These are phyloP conservation scores for Coemansia sp. DNA, from an alignment of 192 early-diverging fungal genomes.

Conservation along the genomic window DNA sequence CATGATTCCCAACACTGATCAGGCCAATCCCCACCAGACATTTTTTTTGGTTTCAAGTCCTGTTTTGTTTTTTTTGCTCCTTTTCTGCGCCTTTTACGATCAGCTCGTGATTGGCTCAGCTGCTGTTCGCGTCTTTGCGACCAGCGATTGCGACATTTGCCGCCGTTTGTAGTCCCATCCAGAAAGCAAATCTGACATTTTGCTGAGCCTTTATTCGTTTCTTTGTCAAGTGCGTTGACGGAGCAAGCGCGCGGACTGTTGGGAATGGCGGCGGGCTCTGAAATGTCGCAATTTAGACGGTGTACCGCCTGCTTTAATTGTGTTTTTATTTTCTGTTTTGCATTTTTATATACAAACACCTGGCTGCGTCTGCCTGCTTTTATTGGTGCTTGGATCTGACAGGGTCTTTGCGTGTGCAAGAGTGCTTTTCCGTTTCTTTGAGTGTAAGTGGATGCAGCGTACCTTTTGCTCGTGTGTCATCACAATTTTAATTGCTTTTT, in stretches of 20 bases:
- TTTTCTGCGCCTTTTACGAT: background rate
- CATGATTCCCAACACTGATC: too few species aligned
- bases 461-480: too few species aligned
- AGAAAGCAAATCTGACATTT: background rate
- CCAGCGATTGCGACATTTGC: constrained; percentile 12
- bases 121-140: constrained; percentile 5
- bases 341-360: background rate
- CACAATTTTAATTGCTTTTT: too few species aligned
- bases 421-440: background rate
- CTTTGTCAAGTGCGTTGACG: background rate
- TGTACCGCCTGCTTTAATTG: too few species aligned
- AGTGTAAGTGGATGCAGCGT: background rate
- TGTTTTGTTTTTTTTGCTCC: background rate
- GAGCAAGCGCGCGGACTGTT: background rate
- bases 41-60: background rate
- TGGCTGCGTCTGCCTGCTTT: too few species aligned
- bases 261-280: background rate
- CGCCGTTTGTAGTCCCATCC: background rate
- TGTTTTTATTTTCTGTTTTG: background rate
- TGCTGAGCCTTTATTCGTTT: constrained; percentile 1
- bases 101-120: background rate
- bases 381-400: too few species aligned
- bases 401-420: too few species aligned
- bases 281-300: background rate
- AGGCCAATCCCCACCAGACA: too few species aligned